Conservation (phyloP, 768 basidiomycete species). For the Gyrodon lividus region DNA sequence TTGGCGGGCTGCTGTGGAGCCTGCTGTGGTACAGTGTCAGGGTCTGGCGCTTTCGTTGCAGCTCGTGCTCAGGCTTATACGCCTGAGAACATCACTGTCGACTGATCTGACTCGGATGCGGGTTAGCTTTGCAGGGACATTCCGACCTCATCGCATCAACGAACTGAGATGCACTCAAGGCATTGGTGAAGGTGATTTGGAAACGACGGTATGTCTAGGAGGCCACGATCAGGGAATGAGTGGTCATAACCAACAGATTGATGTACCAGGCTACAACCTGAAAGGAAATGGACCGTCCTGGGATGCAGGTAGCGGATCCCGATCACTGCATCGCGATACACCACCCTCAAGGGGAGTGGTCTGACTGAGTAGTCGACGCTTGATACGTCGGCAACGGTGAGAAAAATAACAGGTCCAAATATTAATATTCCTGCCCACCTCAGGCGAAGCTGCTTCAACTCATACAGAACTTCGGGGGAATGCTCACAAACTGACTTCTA, state of each 20-base stretch:
- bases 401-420: constrained; percentile 71
- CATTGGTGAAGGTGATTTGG: constrained; percentile 65
- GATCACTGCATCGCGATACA: constrained; percentile 70
- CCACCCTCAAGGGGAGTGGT: constrained; percentile 76
- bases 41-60: constrained; percentile 12
- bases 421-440: constrained; percentile 61
- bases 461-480: neutral
- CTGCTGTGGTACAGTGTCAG: no score
- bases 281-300: constrained; percentile 30
- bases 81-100: constrained; percentile 17
- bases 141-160: constrained; percentile 61
- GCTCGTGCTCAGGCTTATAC: constrained; percentile 17
- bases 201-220: constrained; percentile 71
- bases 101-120: constrained; percentile 25
- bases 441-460: neutral
- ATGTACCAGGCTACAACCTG: constrained; percentile 32
- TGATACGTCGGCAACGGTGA: constrained; percentile 43
- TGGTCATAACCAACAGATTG: neutral
- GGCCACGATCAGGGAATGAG: constrained; percentile 7
- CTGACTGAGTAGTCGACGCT: constrained; percentile 30
- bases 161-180: constrained; percentile 50
- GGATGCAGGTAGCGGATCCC: constrained; percentile 74
- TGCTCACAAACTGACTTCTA: constrained; percentile 68
- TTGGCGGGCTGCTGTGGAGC: neutral
- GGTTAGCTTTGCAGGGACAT: constrained; percentile 73